These are phyloP conservation scores for Polytrichum formosum DNA, from an alignment of 225 moss, liverwort and hornwort species.

Conservation along the genomic window DNA sequence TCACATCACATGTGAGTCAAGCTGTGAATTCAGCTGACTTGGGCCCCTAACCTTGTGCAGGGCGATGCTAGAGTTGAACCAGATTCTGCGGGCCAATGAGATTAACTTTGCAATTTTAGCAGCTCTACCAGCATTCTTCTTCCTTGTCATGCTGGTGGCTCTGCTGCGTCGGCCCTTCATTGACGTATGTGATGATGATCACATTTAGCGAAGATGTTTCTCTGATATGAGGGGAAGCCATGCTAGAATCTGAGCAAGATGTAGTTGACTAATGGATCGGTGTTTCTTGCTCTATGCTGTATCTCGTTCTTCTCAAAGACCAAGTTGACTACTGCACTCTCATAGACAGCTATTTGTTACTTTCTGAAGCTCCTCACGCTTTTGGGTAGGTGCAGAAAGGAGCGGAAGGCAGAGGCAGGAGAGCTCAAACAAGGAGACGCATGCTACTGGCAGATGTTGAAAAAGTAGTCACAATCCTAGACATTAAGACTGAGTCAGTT, in stretches of 20 bases:
- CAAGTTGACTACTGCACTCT: too few relatives aligned
- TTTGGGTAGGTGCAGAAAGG: constrained; percentile 32
- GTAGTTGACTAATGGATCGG: too few relatives aligned
- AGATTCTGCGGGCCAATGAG: constrained; percentile 94
- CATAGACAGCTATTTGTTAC: too few relatives aligned
- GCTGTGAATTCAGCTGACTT: too few relatives aligned
- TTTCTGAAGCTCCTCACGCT: not conserved
- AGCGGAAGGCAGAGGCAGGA: constrained; percentile 72
- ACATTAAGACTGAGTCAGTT: too few relatives aligned
- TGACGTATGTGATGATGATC: constrained; percentile 30
- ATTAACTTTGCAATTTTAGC: constrained; percentile 95
- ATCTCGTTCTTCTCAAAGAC: too few relatives aligned
- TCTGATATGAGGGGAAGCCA: too few relatives aligned
- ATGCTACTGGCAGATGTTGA: constrained; percentile 99
- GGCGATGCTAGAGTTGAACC: constrained; percentile 89
- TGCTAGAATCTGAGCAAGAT: too few relatives aligned
- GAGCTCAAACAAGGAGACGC: constrained; percentile 75
- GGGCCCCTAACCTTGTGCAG: constrained; percentile 27
- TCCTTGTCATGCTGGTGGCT: constrained; percentile 43
- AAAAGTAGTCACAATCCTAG: constrained; percentile 64
- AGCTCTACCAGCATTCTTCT: constrained; percentile 77
- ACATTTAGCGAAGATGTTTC: not conserved
- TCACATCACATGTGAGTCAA: too few relatives aligned
- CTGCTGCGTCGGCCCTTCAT: constrained; percentile 42
- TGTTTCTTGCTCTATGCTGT: too few relatives aligned